Evolutionary conservation across 2,329 filamentous ascomycete species (phyloP).

Genomic region (Cytospora paraplurivora): DNA sequence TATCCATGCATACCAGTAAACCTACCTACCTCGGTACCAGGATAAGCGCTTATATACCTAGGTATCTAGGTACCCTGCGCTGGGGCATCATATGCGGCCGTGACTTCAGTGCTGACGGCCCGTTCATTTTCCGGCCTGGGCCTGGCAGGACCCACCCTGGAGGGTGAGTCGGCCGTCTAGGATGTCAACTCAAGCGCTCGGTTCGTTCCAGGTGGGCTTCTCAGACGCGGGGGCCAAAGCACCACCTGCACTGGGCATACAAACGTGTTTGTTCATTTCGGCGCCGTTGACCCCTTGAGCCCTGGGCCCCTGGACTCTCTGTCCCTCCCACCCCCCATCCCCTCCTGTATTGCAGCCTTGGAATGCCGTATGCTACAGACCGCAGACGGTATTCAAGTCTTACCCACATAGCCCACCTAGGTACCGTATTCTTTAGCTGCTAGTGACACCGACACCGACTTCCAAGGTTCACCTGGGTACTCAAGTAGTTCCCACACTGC

Average conservation of each 20-base stretch:
- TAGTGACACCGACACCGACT: not conserved
- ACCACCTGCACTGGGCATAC: not conserved
- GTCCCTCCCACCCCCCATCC: not conserved
- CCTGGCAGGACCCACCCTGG: not conserved
- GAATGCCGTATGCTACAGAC: not conserved
- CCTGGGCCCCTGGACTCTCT: not conserved
- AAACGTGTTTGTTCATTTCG: conserved; percentile 3
- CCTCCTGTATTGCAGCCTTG: conserved; percentile 1
- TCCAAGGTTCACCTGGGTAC: not conserved
- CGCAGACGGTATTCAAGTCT: not conserved
- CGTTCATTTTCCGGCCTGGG: conserved; percentile 1
- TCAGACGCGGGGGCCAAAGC: conserved; percentile 1
- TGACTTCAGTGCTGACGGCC: not conserved
- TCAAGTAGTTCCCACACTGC: not conserved
- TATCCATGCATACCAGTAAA: not conserved
- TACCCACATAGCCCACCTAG: not conserved
- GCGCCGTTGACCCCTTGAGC: not conserved
- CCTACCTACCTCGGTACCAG: not conserved
- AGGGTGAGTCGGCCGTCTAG: not conserved
- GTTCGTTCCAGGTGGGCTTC: conserved; percentile 1
- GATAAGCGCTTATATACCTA: too few relatives aligned
- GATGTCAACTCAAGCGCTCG: not conserved
- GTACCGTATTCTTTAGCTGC: not conserved
- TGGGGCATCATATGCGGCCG: not conserved
- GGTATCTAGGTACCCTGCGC: not conserved